A percentile compares a stretch with the other conserved stretches of the same genome.
phyloP scores from a whole-genome alignment of 805 yeast genomes.

The Yamadazyma olivae region DNA sequence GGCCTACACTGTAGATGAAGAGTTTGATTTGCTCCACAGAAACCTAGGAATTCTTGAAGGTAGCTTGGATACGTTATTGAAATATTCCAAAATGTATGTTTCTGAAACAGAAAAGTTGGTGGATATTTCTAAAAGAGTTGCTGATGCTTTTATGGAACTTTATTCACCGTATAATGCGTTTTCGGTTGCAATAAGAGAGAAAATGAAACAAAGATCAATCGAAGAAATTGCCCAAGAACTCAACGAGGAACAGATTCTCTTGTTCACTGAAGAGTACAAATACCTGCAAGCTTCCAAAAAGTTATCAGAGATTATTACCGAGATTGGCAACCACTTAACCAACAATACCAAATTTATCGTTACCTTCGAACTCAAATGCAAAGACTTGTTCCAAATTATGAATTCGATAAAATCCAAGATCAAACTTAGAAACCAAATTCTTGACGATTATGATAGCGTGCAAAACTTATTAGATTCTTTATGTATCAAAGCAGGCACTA shows the following conservation, averaged over 20 bases:
- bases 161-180: conserved; percentile 22
- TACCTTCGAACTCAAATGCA: conserved; percentile 1
- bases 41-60: conserved; percentile 13
- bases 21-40: conserved; percentile 27
- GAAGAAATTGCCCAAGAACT: conserved; percentile 6
- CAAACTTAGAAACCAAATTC: conserved; percentile 19
- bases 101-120: not conserved
- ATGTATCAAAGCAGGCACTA: conserved; percentile 35
- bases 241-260: not conserved
- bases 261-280: conserved; percentile 4
- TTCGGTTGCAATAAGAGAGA: conserved; percentile 4
- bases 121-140: conserved; percentile 2
- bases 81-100: conserved; percentile 11
- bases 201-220: conserved; percentile 7
- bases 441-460: conserved; percentile 37
- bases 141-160: conserved; percentile 2
- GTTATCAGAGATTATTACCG: not conserved
- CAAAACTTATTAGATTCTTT: conserved; percentile 24
- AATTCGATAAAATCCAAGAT: conserved; percentile 6
- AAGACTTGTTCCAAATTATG: conserved; percentile 5
- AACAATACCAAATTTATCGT: not conserved
- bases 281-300: conserved; percentile 5
- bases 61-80: conserved; percentile 14
- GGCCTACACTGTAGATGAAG: conserved; percentile 35
- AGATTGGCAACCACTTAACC: not conserved